Base-by-base conservation (phyloP, 2,329 filamentous ascomycete genomes). In the Ophiosphaerella korrae region DNA sequence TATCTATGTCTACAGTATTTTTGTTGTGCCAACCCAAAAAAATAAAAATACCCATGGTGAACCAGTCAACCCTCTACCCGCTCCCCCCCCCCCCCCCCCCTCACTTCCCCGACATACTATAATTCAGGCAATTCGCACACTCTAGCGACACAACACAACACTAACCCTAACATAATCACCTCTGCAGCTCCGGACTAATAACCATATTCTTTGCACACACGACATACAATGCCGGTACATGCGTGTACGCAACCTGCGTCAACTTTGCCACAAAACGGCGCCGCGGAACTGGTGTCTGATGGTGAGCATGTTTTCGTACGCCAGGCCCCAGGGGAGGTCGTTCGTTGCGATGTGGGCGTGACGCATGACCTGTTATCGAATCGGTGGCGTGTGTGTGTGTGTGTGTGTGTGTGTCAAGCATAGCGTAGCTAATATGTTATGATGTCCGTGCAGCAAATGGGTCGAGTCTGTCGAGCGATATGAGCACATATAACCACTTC, bases 211-310 rank as follows among this genome's bases (percentile, higher is more conserved):
- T 51, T 41, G 75, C 72, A 36, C 71, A 74, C 4, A 77, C 39
- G 8, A 78, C 53, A 37, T 75, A 78, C 0, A 68, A 75, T 3
- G 74, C 66, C 0, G 71, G 72, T 1, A 76, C 60, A 24, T 76
- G 63, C 41, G 71, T 72, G 44, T 76, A 78, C 1, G 70, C 75
- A 2, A 66, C 57, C 55, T 76, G 62, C 1, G 70, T 74, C 18
- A 76, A 52, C 0, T 57, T 45, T 12, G 56, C 65, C 0, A 43
- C 3, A 32, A 50, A 77, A 77, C 24, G 65, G 68, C 12, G 58
- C 42, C 2, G 62, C 57, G 1, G 75, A 76, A 76, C 39, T 78
- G 76, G 2, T 55, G 55, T 1, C 54, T 37, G 6, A 62, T 45
- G 31, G 47, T 38, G 5, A 50, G 42, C 1, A 57, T 62, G 40